Base-by-base conservation (phyloP, 1,284 basidiomycete genomes). In the Tilletiaria anomala region DNA sequence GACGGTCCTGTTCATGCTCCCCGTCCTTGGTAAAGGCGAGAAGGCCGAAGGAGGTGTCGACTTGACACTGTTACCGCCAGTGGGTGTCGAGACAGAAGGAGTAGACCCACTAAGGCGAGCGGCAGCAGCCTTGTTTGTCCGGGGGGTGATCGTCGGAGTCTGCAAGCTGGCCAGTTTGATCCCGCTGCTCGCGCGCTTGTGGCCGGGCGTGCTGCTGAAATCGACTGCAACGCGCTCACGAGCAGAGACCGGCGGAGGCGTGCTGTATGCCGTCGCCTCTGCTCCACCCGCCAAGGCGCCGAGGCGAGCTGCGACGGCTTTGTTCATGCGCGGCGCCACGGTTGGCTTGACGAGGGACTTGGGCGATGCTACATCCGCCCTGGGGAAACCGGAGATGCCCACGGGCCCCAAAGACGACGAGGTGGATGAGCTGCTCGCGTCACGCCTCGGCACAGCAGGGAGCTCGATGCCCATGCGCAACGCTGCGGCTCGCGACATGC, bases 401-500 rank as follows among this genome's bases (percentile, higher is more conserved):
- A 53, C 26, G 3, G 37, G n/a, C n/a, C n/a, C n/a, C n/a, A n/a
- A n/a, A n/a, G n/a, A n/a, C 17, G 26, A 22, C 12, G 39, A 41
- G 16, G 35, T 14, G 22, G n/a, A 12, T 18, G 31, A n/a, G 16
- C n/a, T n/a, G n/a, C n/a, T n/a, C n/a, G n/a, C n/a, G n/a, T n/a
- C n/a, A n/a, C n/a, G n/a, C n/a, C 37, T 26, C 11, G 21, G 50
- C 22, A 33, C 39, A 5, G 42, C 39, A 4, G 54, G 45, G 14
- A 60, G 35, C 38, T 47, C 33, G 6, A 69, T 35, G 18, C 69
- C 69, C 41, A 69, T 64, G 4, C 84, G 76, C 4, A 87, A 73
- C 3, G 80, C 77, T 0, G 85, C 82, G 0, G 82, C 78, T 42
- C 77, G 77, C 6, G 81, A 80, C 44, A 77, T 78, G 29, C 84